These are phyloP conservation scores for Metschnikowia vanudenii DNA, from an alignment of 805 yeast genomes.

Conservation along the genomic window DNA sequence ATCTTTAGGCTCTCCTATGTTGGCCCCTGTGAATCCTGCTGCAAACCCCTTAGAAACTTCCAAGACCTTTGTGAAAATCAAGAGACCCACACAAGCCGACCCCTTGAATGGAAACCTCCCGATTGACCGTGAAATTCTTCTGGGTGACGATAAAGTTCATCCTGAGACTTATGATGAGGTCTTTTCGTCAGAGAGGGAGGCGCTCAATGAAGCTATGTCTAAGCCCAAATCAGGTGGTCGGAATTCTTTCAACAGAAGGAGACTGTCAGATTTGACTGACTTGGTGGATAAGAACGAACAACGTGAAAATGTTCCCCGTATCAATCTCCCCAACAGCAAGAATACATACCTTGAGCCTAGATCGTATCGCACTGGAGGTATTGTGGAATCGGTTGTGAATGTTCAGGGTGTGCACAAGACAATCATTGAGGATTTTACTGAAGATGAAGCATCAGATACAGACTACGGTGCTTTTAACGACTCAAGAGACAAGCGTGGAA, in stretches of 20 bases:
- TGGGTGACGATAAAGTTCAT: conserved; percentile 11
- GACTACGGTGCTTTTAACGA: conserved; percentile 17
- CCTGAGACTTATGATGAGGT: conserved; percentile 33
- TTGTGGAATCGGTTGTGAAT: conserved; percentile 78
- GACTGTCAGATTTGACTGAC: conserved; percentile 17
- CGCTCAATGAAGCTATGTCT: conserved; percentile 27
- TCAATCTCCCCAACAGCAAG: conserved; percentile 5
- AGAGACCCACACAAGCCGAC: conserved; percentile 44
- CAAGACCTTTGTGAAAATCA: conserved; percentile 66
- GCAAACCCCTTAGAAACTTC: conserved; percentile 66
- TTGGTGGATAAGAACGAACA: conserved; percentile 1
- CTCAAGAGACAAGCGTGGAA: conserved; percentile 9
- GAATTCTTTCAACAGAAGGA: conserved; percentile 6
- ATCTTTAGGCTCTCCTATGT: conserved; percentile 14
- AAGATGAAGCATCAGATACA: conserved; percentile 35
- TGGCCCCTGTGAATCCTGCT: conserved; percentile 50
- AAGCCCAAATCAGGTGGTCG: conserved; percentile 1
- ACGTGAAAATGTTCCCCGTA: conserved; percentile 3
- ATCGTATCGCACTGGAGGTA: conserved; percentile 55
- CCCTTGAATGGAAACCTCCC: conserved; percentile 11
- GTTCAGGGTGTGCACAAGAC: conserved; percentile 84
- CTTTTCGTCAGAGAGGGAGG: conserved; percentile 47
- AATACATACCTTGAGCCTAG: conserved; percentile 31
- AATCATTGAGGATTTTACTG: conserved; percentile 66
- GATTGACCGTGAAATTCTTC: conserved; percentile 16